Conservation (phyloP, 306 rosid species). For the Dalbergia cochinchinensis region DNA sequence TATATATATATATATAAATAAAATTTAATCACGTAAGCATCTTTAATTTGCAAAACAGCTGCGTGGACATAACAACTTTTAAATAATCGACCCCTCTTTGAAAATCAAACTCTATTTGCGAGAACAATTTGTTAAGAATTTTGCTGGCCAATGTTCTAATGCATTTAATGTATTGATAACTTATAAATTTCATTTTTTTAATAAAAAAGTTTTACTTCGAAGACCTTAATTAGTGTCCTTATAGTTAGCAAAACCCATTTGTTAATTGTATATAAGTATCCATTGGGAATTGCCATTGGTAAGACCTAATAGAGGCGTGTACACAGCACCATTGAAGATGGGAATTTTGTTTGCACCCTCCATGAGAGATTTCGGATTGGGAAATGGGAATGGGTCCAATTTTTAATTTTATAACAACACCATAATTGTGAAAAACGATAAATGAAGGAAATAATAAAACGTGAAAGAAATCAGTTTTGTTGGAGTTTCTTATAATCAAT, state of each 20-base stretch:
- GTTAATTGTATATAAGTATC: conserved; percentile 1
- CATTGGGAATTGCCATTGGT: conserved; percentile 28
- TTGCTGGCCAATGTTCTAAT: no score
- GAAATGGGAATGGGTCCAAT: neutral
- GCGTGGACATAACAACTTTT: neutral
- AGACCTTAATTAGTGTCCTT: no score
- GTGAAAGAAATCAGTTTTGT: conserved; percentile 33
- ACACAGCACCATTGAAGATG: conserved; percentile 30
- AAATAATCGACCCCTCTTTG: neutral
- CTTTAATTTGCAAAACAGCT: neutral
- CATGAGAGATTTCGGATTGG: conserved; percentile 54
- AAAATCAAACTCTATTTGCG: neutral
- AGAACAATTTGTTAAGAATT: neutral
- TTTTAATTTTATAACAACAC: neutral
- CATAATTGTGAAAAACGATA: neutral
- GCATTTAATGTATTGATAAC: no score
- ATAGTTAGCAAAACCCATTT: no score
- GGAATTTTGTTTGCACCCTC: conserved; percentile 42
- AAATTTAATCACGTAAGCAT: neutral
- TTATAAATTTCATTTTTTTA: no score
- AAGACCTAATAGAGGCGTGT: conserved; percentile 39
- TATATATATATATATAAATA: neutral
- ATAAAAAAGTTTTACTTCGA: no score
- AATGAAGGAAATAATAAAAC: neutral
- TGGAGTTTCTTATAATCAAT: conserved; percentile 49